phyloP scores from a whole-genome alignment of 345 rosid genomes.

The Eutrema yunnanense region DNA sequence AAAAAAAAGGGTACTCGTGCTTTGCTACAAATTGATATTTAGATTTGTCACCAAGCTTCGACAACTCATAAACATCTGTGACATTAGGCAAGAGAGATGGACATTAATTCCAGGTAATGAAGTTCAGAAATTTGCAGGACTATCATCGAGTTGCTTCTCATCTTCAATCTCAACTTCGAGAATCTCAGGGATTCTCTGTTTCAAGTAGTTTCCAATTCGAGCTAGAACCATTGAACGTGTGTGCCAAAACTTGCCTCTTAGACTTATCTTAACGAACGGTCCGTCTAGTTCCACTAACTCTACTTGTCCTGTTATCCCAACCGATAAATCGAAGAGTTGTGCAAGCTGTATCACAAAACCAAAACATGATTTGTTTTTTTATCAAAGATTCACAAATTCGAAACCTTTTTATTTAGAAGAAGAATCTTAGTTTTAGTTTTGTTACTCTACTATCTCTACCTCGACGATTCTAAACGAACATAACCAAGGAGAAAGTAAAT shows the following conservation, averaged over 20 bases:
- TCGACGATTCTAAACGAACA: background rate
- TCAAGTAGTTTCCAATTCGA: constrained; percentile 78
- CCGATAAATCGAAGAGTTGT: constrained; percentile 67
- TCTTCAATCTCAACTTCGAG: constrained; percentile 86
- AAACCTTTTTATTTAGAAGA: background rate
- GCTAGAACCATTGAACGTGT: constrained; percentile 70
- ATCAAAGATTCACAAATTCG: background rate
- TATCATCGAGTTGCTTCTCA: constrained; percentile 83
- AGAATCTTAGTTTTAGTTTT: background rate
- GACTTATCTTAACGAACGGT: constrained; percentile 79
- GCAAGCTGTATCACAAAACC: constrained; percentile 46
- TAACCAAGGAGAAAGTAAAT: background rate
- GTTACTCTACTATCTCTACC: background rate
- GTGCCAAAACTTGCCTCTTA: constrained; percentile 90
- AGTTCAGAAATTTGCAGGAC: constrained; percentile 74
- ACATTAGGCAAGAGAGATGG: background rate
- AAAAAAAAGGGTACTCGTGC: too few relatives aligned
- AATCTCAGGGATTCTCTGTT: constrained; percentile 96
- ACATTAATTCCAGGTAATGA: background rate
- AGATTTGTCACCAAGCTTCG: background rate
- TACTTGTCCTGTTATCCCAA: constrained; percentile 80
- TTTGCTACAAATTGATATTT: background rate
- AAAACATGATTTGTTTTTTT: background rate
- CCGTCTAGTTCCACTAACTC: constrained; percentile 90
- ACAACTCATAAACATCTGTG: background rate